Conservation (phyloP, 306 rosid genomes). For the Rosa lucieae region DNA sequence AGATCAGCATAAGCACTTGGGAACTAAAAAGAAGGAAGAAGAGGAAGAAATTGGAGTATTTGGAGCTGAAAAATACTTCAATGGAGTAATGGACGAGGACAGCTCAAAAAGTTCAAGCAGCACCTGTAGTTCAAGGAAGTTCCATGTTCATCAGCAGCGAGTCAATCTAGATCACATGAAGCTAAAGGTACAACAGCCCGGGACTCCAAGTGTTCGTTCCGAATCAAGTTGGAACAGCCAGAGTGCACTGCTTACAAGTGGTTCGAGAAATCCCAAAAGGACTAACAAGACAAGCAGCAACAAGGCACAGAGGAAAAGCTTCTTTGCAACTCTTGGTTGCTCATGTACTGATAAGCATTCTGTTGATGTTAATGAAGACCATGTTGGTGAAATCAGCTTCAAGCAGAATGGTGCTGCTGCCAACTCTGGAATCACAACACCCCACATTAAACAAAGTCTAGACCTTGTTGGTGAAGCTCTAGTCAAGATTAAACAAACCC, state of each 20-base stretch:
- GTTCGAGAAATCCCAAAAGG: slow-evolving; percentile 25
- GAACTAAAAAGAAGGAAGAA: slow-evolving; percentile 49
- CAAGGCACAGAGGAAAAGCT: slow-evolving; percentile 38
- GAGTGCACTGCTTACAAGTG: slow-evolving; percentile 43
- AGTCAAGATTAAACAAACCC: slow-evolving; percentile 25
- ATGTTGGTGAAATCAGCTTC: slow-evolving; percentile 57
- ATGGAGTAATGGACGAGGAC: slow-evolving; percentile 48
- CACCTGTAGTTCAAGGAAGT: slow-evolving; percentile 19
- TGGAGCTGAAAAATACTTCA: slow-evolving; percentile 90
- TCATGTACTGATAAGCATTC: slow-evolving; percentile 67
- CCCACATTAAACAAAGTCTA: slow-evolving; percentile 24
- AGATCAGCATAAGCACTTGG: slow-evolving; percentile 27
- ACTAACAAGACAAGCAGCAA: slow-evolving; percentile 2
- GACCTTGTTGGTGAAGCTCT: slow-evolving; percentile 30
- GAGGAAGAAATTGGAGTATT: slow-evolving; percentile 85
- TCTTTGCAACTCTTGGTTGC: slow-evolving; percentile 61
- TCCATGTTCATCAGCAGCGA: neutral
- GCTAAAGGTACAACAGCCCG: slow-evolving; percentile 28
- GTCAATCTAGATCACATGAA: slow-evolving; percentile 22
- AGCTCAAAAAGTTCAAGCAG: slow-evolving; percentile 34
- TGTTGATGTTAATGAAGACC: slow-evolving; percentile 50
- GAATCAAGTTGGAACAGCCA: slow-evolving; percentile 89
- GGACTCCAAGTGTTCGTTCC: slow-evolving; percentile 70
- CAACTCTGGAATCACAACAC: slow-evolving; percentile 32
- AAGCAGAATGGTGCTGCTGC: slow-evolving; percentile 30